Evolutionary conservation across 179 eudicot genomes (phyloP).

Genomic region (Vitellaria paradoxa): DNA sequence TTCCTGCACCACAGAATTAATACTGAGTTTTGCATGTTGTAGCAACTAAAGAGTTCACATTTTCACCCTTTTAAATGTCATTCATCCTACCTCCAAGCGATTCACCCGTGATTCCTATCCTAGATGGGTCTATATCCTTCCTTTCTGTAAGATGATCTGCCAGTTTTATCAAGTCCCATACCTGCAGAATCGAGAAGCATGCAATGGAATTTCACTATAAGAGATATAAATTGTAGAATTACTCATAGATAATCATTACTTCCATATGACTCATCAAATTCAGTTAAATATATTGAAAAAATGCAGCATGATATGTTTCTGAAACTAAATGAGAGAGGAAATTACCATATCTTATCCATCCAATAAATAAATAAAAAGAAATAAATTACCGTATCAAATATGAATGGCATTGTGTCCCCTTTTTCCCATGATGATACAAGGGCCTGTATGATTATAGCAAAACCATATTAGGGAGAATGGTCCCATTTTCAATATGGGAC

Average conservation of each 20-base stretch:
- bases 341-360: too few species aligned
- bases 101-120: slow-evolving; percentile 97
- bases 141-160: slow-evolving; percentile 80
- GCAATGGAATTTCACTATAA: not conserved
- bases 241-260: not conserved
- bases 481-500: not conserved
- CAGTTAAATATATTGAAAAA: not conserved
- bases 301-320: not conserved
- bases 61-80: slow-evolving; percentile 7
- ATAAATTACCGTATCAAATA: slow-evolving; percentile 72
- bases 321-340: not conserved
- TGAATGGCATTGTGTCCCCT: slow-evolving; percentile 95
- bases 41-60: not conserved
- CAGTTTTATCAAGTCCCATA: slow-evolving; percentile 87
- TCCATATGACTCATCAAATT: not conserved
- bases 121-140: slow-evolving; percentile 67
- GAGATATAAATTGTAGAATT: not conserved
- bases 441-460: slow-evolving; percentile 46
- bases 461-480: not conserved
- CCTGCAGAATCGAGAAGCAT: slow-evolving; percentile 43
- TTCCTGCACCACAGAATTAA: slow-evolving; percentile 49
- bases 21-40: slow-evolving; percentile 6
- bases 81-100: slow-evolving; percentile 86
- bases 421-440: slow-evolving; percentile 88
- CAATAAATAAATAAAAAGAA: too few species aligned